These are phyloP conservation scores for Colletotrichum gloeosporioides DNA, from an alignment of 2,329 filamentous ascomycete species.

Conservation along the genomic window DNA sequence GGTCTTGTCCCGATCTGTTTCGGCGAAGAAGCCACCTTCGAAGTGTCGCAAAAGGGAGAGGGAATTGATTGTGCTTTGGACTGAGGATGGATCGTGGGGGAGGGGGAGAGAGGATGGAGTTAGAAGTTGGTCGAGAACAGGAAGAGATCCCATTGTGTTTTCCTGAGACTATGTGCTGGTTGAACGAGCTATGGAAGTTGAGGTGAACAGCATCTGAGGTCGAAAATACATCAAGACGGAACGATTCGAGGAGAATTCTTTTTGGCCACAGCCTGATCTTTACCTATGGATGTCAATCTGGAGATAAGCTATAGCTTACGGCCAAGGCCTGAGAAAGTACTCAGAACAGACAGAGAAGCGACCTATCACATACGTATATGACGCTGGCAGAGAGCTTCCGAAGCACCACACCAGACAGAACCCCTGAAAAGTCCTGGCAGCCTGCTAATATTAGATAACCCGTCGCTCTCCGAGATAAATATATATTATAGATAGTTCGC, in stretches of 20 bases:
- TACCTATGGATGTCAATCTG: neutral
- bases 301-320: neutral
- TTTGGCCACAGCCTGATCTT: neutral
- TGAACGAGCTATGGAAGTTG: neutral
- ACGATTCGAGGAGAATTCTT: neutral
- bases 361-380: neutral
- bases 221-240: neutral
- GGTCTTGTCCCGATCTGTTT: conserved; percentile 61
- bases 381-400: neutral
- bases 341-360: neutral
- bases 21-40: conserved; percentile 69
- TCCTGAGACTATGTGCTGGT: neutral
- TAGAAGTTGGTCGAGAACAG: neutral
- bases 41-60: conserved; percentile 60
- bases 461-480: rapidly evolving
- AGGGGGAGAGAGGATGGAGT: conserved; percentile 5
- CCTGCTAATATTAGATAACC: neutral
- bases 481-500: rapidly evolving
- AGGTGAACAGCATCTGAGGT: neutral
- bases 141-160: neutral
- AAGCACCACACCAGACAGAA: neutral
- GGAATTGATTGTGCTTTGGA: conserved; percentile 31
- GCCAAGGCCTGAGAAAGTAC: neutral
- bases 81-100: conserved; percentile 15
- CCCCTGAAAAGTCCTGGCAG: neutral